Evolutionary conservation across 73 alveolate genomes (phyloP).

Genomic region (Diophrys appendiculata): DNA sequence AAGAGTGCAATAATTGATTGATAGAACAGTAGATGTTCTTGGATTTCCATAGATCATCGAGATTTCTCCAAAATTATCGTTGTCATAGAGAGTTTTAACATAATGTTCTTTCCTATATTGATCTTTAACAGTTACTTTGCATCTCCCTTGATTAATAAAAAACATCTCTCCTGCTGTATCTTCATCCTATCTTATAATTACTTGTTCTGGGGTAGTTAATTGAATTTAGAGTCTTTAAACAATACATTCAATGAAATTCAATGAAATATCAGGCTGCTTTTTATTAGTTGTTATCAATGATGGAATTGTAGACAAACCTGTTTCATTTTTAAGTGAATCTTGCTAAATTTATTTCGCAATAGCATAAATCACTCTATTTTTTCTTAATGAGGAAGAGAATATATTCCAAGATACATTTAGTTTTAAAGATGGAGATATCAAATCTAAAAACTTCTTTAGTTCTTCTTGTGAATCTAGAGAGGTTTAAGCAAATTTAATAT

Average conservation of each 20-base stretch:
- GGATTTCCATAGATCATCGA: constrained; percentile 6
- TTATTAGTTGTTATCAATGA: too few relatives aligned
- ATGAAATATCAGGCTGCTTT: not conserved
- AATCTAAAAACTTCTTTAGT: constrained; percentile 10
- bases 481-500: not conserved
- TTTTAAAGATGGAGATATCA: constrained; percentile 40
- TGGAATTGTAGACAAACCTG: not conserved
- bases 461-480: constrained; percentile 20
- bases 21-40: constrained; percentile 14
- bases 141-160: constrained; percentile 61
- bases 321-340: not conserved
- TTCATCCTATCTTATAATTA: constrained; percentile 49
- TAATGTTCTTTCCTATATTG: constrained; percentile 3
- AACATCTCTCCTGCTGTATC: constrained; percentile 25
- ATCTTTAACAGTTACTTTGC: constrained; percentile 53
- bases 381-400: constrained; percentile 8
- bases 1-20: constrained; percentile 16
- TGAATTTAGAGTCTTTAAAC: constrained; percentile 17
- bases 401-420: constrained; percentile 25
- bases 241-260: constrained; percentile 28
- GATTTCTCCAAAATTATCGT: constrained; percentile 35
- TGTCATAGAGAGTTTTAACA: constrained; percentile 24
- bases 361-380: not conserved
- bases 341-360: not conserved
- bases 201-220: constrained; percentile 54